Evolutionary conservation across 2,329 filamentous ascomycete genomes (phyloP).

Genomic region (Xenoacremonium recifei): DNA sequence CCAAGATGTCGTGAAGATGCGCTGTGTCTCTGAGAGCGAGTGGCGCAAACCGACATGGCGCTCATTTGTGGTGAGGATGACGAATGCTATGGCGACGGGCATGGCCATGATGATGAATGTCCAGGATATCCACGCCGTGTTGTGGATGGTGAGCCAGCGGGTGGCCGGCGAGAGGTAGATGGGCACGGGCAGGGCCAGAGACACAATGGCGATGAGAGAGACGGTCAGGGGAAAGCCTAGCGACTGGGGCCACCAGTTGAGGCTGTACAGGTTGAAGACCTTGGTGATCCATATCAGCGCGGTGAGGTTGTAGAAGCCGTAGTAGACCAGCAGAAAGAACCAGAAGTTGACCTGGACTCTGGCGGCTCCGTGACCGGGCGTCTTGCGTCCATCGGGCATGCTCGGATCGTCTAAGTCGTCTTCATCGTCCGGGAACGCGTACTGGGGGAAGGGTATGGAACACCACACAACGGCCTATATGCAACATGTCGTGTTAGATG

Average conservation of each 20-base stretch:
- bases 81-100: conserved; percentile 64
- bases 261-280: conserved; percentile 67
- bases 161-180: conserved; percentile 55
- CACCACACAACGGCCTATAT: conserved; percentile 62
- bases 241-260: conserved; percentile 69
- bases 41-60: conserved; percentile 61
- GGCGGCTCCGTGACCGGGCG: conserved; percentile 62
- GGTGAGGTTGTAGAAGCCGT: conserved; percentile 66
- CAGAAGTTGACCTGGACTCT: conserved; percentile 67
- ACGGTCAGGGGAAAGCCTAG: conserved; percentile 65
- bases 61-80: conserved; percentile 62
- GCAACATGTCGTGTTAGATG: conserved; percentile 10
- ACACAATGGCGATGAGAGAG: conserved; percentile 59
- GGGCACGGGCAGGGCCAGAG: conserved; percentile 57
- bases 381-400: conserved; percentile 35
- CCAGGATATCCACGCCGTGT: conserved; percentile 68
- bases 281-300: conserved; percentile 71
- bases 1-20: conserved; percentile 65
- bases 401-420: conserved; percentile 29
- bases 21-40: conserved; percentile 63
- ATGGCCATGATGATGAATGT: conserved; percentile 69
- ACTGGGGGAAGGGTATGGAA: conserved; percentile 64
- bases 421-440: conserved; percentile 48
- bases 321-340: conserved; percentile 71
- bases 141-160: conserved; percentile 56